Evolutionary conservation across 305 asterid species (phyloP).

Genomic region (Caryopteris hybrid): DNA sequence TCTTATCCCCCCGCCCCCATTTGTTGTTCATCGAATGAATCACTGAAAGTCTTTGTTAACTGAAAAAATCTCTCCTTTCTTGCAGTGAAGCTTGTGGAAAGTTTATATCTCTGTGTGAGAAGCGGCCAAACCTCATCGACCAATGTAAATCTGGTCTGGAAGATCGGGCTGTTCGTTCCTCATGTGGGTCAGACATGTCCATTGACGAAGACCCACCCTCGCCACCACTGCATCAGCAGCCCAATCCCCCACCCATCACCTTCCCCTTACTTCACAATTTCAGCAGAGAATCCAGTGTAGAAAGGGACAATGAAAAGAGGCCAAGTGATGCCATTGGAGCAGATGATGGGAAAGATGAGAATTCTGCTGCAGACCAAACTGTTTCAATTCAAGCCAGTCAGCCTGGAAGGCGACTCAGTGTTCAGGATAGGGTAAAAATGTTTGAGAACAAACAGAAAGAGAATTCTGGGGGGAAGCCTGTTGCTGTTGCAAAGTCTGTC

Average conservation of each 20-base stretch:
- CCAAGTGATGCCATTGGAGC: conserved; percentile 25
- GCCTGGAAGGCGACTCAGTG: conserved; percentile 74
- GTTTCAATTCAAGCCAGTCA: conserved; percentile 39
- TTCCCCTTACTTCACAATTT: conserved; percentile 19
- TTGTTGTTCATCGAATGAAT: background rate
- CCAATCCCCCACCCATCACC: conserved; percentile 29
- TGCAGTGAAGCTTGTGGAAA: conserved; percentile 78
- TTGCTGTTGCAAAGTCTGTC: conserved; percentile 46
- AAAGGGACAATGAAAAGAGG: conserved; percentile 39
- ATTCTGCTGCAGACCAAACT: conserved; percentile 29
- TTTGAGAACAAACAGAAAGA: conserved; percentile 94
- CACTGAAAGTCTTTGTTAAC: background rate
- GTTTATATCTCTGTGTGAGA: conserved; percentile 55
- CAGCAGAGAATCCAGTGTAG: conserved; percentile 51
- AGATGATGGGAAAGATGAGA: conserved; percentile 41
- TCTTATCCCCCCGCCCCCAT: background rate
- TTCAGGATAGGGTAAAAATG: conserved; percentile 81
- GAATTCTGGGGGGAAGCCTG: conserved; percentile 67
- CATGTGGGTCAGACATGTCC: conserved; percentile 84
- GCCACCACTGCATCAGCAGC: conserved; percentile 34
- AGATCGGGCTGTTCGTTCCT: conserved; percentile 55
- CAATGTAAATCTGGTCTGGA: conserved; percentile 46
- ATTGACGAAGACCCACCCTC: conserved; percentile 62
- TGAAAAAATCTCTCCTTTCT: background rate
- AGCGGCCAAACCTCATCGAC: conserved; percentile 53